Evolutionary conservation across 495 filamentous ascomycete species (phyloP), one percentile per base, ranked within the genome.

Genomic region (Talaromyces wortmannii): DNA sequence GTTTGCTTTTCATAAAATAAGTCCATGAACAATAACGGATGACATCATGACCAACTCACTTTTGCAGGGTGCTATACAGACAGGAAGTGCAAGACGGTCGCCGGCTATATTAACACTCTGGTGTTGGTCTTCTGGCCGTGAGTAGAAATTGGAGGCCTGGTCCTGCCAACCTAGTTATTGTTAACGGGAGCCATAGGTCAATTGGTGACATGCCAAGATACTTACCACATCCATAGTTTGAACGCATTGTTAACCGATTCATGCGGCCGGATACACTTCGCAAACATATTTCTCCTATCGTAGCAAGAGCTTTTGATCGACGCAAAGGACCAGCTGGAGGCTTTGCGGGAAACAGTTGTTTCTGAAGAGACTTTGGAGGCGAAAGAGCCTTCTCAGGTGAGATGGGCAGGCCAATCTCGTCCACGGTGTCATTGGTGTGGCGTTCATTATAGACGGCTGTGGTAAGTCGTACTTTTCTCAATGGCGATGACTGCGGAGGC

Each of bases 41-140:
- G 44, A 46, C 29, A 23, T n/a, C 40, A 23, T n/a, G 42, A 40
- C 6, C n/a, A 13, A 78, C 86, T 78, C 73, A 90, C 84, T 91
- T 55, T 94, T 86, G 61, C 86, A 91, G 42, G 83, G 77, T 5
- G 85, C 78, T 43, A 80, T 81, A 63, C 88, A 94, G 64, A 95
- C 94, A 0, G 91, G 90, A 29, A 92, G 81, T n/a, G 82, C 76
- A 36, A 76, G 67, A 2, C 75, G 72, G n/a, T 73, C 68, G 4
- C 80, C 77, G 11, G 77, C 69, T 16, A 80, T 74, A 57, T 81
- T 85, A 4, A 64, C 61, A 49, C 78, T 85, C n/a, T 73, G 59
- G 65, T 92, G 79, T 17, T 73, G 69, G 67, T 92, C 88, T 32
- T 80, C 72, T 1, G 87, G 79, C 45, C 68, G 74, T 43, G 83